These are phyloP conservation scores for Stephania yunnanensis DNA, from an alignment of 164 flowering plant species.

Conservation along the genomic window DNA sequence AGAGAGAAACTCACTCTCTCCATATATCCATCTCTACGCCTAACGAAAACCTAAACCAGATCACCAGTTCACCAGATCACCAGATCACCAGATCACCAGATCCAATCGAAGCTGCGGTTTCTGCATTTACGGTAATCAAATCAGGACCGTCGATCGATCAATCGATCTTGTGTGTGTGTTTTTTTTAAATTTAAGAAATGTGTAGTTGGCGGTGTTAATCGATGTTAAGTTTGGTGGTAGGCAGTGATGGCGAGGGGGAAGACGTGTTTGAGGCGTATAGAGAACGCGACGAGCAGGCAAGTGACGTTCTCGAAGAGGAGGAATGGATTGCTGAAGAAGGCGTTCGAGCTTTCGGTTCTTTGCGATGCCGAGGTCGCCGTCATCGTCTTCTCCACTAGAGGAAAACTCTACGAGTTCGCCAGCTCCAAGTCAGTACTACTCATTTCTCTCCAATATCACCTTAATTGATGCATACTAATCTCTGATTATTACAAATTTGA, in stretches of 20 bases:
- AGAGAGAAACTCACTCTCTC: background rate
- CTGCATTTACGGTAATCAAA: too few relatives aligned
- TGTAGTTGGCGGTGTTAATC: background rate
- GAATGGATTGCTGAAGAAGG: slow-evolving; percentile 47
- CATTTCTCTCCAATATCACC: background rate
- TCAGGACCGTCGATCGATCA: too few relatives aligned
- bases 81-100: too few relatives aligned
- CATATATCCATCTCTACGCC: background rate
- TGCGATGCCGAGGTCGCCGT: slow-evolving; percentile 51
- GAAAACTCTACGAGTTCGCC: slow-evolving; percentile 43
- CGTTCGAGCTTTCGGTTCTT: slow-evolving; percentile 46
- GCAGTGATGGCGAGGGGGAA: slow-evolving; percentile 47
- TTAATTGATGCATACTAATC: background rate
- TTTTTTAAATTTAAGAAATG: background rate
- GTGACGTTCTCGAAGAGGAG: slow-evolving; percentile 49
- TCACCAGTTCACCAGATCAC: too few relatives aligned
- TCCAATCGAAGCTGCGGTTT: too few relatives aligned
- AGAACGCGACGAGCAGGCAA: slow-evolving; percentile 51
- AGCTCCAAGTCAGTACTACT: slow-evolving; percentile 28
- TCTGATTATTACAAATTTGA: too few relatives aligned
- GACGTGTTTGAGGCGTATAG: slow-evolving; percentile 50
- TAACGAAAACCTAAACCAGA: too few relatives aligned
- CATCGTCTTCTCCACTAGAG: slow-evolving; percentile 44
- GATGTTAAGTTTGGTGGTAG: background rate
- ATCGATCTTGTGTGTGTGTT: too few relatives aligned